phyloP scores from a whole-genome alignment of 1,284 basidiomycete species.

The Tilletiopsis washingtonensis region DNA sequence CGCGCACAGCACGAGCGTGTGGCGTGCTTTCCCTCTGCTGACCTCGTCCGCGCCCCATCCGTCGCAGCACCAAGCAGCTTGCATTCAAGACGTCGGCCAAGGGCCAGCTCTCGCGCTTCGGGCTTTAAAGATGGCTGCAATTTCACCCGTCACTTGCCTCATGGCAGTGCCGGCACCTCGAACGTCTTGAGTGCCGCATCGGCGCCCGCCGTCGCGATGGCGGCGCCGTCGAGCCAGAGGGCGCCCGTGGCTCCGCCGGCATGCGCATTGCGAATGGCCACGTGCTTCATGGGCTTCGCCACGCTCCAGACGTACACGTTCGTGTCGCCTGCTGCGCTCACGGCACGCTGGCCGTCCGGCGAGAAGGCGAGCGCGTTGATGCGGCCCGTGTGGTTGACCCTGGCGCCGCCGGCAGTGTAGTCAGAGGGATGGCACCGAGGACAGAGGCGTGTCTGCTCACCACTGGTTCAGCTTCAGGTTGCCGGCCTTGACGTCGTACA shows the following conservation, averaged over 20 bases:
- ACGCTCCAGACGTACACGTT: conserved; percentile 84
- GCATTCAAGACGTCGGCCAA: no score
- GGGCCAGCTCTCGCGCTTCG: no score
- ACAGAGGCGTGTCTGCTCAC: background rate
- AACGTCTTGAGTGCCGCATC: conserved; percentile 64
- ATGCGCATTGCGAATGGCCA: conserved; percentile 60
- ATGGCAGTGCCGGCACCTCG: no score
- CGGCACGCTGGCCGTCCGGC: conserved; percentile 64
- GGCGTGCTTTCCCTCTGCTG: no score
- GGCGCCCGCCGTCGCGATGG: conserved; percentile 67
- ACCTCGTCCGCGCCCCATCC: no score
- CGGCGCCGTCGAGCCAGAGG: conserved; percentile 62
- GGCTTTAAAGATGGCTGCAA: no score
- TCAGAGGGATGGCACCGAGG: background rate
- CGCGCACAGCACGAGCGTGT: background rate
- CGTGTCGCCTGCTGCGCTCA: conserved; percentile 82
- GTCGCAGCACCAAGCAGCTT: no score
- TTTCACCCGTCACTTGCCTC: no score
- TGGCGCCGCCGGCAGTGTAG: conserved; percentile 27
- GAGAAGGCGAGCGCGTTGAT: conserved; percentile 74
- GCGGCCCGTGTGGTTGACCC: conserved; percentile 81
- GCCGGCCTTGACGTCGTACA: conserved; percentile 65
- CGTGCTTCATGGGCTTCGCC: conserved; percentile 65
- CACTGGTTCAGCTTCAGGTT: background rate
- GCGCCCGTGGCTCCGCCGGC: conserved; percentile 58